Evolutionary conservation across 345 rosid genomes (phyloP).

Genomic region (Citrus australasica): DNA sequence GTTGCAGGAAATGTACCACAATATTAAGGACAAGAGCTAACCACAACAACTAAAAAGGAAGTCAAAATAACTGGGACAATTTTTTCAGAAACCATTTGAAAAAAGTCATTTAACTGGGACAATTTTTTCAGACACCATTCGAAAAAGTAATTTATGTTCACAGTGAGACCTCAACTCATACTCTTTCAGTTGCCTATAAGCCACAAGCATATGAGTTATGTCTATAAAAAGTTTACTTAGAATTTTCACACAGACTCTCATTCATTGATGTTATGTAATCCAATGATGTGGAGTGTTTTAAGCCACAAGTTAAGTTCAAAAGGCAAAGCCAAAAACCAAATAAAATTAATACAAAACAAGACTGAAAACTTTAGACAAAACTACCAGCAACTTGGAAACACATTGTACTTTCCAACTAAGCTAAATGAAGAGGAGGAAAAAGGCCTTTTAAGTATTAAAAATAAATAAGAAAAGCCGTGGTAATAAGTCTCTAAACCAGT

Average conservation of each 20-base stretch:
- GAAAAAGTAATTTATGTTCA: neutral
- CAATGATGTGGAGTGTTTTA: neutral
- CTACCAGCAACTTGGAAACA: neutral
- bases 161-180: neutral
- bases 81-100: neutral
- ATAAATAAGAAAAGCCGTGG: neutral
- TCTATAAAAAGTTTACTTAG: neutral
- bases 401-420: neutral
- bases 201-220: neutral
- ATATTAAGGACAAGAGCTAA: neutral
- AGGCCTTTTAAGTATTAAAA: neutral
- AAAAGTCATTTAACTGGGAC: neutral
- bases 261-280: neutral
- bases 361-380: neutral
- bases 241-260: neutral
- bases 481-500: too few relatives aligned
- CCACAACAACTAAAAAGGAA: neutral
- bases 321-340: neutral
- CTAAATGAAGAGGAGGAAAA: neutral
- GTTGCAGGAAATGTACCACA: neutral
- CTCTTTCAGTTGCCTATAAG: neutral
- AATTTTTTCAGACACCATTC: neutral
- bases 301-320: neutral
- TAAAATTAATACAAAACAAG: too few relatives aligned
- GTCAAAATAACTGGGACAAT: neutral